Evolutionary conservation across 2,329 filamentous ascomycete genomes (phyloP), one percentile per base, ranked within the genome.

Genomic region (Arthroderma sp.): DNA sequence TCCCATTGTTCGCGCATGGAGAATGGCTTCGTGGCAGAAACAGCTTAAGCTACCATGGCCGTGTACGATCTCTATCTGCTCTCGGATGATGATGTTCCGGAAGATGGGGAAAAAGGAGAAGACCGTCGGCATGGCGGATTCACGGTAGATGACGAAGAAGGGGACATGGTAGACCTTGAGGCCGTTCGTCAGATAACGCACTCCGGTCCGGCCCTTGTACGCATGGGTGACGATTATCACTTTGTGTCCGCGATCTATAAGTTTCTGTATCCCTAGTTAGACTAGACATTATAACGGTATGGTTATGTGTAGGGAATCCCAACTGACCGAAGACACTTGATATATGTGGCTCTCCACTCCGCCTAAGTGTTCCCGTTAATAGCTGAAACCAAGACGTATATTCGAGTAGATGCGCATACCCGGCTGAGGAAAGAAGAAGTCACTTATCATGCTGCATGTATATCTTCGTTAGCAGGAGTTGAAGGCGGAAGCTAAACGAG

Each of bases 91-190:
- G 65, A 98, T 97, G 65, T 97, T 95, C 58, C 93, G 85, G 66
- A 98, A 91, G n/a, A 96, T 84, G 8, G 94, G 93, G 66, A 98
- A 98, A 76, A 95, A 96, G 31, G 91, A 96, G 76, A 97, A 97
- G 67, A 98, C 90, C 4, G 94, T 97, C 0, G 93, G 93, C 67
- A 98, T 91, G 11, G 90, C 94, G 3, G 90, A 83, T 62, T 90
- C 87, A 64, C 94, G 89, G 72, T 96, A 97, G 66, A 98, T 91
- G 70, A 97, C 84, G 69, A 95, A 82, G 71, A 97, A 97, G 2
- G 93, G 94, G 17, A 97, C 86, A 71, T 98, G 89, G 75, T 96
- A 98, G 73, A 97, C 93, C 70, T 98, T 98, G 68, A 98, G 82
- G 56, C 93, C 91, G 70, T 98, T 98, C 60, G 91, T 97, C 61